Conservation (phyloP, 139 green algal species). For the Chlamydomonas sphaeroides region DNA sequence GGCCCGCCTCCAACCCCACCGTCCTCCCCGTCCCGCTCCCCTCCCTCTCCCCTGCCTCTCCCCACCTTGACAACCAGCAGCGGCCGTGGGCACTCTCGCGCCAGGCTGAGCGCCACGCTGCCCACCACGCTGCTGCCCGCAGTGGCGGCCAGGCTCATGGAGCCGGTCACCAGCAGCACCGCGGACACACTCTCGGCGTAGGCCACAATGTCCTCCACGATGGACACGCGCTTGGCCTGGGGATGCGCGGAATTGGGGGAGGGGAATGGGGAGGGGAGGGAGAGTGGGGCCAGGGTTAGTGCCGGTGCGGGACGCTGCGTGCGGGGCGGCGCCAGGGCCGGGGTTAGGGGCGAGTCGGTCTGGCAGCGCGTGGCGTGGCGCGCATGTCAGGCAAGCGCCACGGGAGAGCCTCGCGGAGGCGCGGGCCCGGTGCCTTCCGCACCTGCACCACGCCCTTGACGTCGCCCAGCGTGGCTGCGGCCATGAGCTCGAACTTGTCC, state of each 20-base stretch:
- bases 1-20: no score
- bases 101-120: slow-evolving; percentile 33
- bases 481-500: slow-evolving; percentile 16
- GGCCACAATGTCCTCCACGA: slow-evolving; percentile 33
- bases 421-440: no score
- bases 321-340: no score
- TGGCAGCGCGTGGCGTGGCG: no score
- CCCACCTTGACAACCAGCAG: slow-evolving; percentile 37
- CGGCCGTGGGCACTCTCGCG: slow-evolving; percentile 9
- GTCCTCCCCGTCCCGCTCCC: not conserved
- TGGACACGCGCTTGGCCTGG: slow-evolving; percentile 20
- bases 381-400: no score
- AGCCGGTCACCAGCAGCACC: slow-evolving; percentile 17
- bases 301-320: no score
- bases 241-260: no score
- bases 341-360: no score
- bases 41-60: not conserved
- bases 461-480: slow-evolving; percentile 26
- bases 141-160: slow-evolving; percentile 18
- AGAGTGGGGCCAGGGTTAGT: no score
- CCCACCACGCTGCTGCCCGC: slow-evolving; percentile 7
- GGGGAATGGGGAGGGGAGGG: no score
- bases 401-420: no score
- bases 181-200: slow-evolving; percentile 17
- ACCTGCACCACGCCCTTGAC: slow-evolving; percentile 19